Evolutionary conservation across 2,329 filamentous ascomycete species (phyloP).

Genomic region (Penicillium sclerotigenum): DNA sequence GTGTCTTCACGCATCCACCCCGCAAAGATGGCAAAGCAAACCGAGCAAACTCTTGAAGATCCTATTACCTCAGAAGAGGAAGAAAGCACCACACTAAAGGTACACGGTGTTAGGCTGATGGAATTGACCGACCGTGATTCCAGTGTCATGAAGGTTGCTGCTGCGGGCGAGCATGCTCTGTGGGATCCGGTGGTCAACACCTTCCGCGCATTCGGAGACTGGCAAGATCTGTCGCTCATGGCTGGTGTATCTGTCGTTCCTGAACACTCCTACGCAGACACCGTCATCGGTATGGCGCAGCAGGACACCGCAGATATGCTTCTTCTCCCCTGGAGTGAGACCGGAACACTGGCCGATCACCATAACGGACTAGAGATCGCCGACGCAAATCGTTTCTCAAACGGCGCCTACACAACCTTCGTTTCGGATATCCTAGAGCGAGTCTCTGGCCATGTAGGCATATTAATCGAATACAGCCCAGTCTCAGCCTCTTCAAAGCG

Average conservation of each 20-base stretch:
- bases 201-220: constrained; percentile 81
- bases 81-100: constrained; percentile 54
- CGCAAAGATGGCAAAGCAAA: constrained; percentile 25
- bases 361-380: constrained; percentile 50
- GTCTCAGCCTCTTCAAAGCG: constrained; percentile 40
- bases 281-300: constrained; percentile 66
- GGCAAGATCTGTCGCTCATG: constrained; percentile 78
- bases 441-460: constrained; percentile 65
- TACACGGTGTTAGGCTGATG: constrained; percentile 80
- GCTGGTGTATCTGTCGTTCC: constrained; percentile 79
- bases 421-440: constrained; percentile 64
- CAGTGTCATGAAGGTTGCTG: constrained; percentile 89
- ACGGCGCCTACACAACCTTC: constrained; percentile 67
- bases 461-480: constrained; percentile 74
- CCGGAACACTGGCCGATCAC: constrained; percentile 69
- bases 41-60: constrained; percentile 26
- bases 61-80: constrained; percentile 15
- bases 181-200: constrained; percentile 86
- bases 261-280: constrained; percentile 73
- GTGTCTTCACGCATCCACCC: constrained; percentile 36
- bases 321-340: constrained; percentile 86
- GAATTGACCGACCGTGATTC: constrained; percentile 90
- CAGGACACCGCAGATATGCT: constrained; percentile 71
- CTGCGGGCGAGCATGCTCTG: constrained; percentile 68
- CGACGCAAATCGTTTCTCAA: constrained; percentile 56